Conservation (phyloP, 1,284 basidiomycete species). For the Ceratobasidium sp. region DNA sequence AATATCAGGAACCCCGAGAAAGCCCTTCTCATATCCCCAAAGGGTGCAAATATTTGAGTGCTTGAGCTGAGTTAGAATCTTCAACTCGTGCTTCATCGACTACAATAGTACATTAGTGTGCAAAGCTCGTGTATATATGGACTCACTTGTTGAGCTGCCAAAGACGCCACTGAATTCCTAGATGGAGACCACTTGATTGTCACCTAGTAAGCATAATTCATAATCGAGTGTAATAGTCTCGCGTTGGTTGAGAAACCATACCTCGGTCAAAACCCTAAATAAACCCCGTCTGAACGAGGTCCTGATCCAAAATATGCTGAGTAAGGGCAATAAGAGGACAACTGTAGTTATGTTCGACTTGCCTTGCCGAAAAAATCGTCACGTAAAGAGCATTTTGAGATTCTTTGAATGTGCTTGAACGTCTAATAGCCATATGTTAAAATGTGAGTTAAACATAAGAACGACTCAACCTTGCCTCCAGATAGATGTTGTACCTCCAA, state of each 20-base stretch:
- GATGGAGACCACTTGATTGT: conserved; percentile 3
- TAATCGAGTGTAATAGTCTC: no score
- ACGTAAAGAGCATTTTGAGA: background rate
- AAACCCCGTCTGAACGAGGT: conserved; percentile 10
- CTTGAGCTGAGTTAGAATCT: conserved; percentile 13
- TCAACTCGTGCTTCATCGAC: conserved; percentile 18
- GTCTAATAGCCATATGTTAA: background rate
- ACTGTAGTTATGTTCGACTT: background rate
- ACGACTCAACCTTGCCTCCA: conserved; percentile 3
- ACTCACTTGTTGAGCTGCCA: background rate
- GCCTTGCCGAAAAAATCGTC: background rate
- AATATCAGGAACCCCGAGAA: background rate
- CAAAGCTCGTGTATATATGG: background rate
- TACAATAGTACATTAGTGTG: background rate
- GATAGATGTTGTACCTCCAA: background rate
- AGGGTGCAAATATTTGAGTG: conserved; percentile 18
- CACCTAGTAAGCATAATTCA: background rate
- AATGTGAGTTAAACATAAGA: background rate
- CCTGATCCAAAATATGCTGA: background rate
- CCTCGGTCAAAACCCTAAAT: conserved; percentile 14
- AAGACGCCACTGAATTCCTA: background rate
- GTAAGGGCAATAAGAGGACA: background rate
- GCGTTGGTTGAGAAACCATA: background rate
- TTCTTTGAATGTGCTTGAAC: background rate
- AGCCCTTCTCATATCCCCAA: conserved; percentile 17